These are phyloP conservation scores for Lotmaria passim DNA, from an alignment of 208 protist genomes.

Conservation along the genomic window DNA sequence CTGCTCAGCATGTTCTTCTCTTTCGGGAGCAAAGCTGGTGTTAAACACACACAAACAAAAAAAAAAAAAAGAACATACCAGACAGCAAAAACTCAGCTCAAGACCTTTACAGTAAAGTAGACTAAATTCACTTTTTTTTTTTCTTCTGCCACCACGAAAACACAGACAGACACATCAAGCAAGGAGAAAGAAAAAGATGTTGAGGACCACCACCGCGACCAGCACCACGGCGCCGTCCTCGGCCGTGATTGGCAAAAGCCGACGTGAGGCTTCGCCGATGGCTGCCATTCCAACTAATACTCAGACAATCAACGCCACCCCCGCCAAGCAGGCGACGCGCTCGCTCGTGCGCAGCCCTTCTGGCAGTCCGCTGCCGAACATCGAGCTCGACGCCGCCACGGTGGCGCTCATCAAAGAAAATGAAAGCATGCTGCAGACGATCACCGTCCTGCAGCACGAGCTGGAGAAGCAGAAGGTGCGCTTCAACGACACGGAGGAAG, in stretches of 20 bases:
- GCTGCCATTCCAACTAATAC: slow-evolving; percentile 31
- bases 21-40: too few species aligned
- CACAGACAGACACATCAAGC: too few species aligned
- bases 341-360: slow-evolving; percentile 34
- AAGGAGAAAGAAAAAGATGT: slow-evolving; percentile 11
- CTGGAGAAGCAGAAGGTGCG: slow-evolving; percentile 29
- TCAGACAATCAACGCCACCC: not conserved
- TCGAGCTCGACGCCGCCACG: slow-evolving; percentile 42
- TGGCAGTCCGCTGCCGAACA: slow-evolving; percentile 26
- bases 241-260: not conserved
- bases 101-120: too few species aligned
- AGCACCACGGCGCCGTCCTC: not conserved
- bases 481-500: slow-evolving; percentile 24
- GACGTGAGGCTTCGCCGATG: slow-evolving; percentile 37
- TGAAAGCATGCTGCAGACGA: slow-evolving; percentile 59
- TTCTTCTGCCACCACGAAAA: too few species aligned
- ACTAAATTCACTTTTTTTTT: not conserved
- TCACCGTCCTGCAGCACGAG: slow-evolving; percentile 48
- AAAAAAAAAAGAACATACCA: too few species aligned
- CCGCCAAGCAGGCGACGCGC: slow-evolving; percentile 6
- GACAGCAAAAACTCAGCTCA: too few species aligned
- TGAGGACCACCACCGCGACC: not conserved
- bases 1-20: too few species aligned
- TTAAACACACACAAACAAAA: too few species aligned
- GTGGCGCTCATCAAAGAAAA: slow-evolving; percentile 61